Evolutionary conservation across 345 rosid species (phyloP).

Genomic region (Anacardium occidentale): DNA sequence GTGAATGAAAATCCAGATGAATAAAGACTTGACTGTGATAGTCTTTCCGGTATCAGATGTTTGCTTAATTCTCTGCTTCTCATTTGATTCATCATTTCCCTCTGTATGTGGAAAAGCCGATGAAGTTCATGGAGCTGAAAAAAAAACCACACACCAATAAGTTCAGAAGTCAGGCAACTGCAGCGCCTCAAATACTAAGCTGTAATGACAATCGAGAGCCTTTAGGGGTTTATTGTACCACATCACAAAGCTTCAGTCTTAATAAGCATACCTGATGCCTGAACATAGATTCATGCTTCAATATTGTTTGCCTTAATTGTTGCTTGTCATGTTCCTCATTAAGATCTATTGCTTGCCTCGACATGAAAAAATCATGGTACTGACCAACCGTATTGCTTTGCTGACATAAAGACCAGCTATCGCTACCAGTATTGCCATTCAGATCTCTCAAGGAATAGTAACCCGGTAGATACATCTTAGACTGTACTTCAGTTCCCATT

Average conservation of each 20-base stretch:
- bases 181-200: neutral
- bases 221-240: no score
- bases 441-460: slow-evolving; percentile 53
- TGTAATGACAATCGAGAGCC: neutral
- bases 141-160: slow-evolving; percentile 9
- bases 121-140: slow-evolving; percentile 68
- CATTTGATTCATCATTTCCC: slow-evolving; percentile 70
- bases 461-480: slow-evolving; percentile 52
- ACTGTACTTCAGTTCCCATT: slow-evolving; percentile 70
- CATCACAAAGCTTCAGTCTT: no score
- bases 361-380: slow-evolving; percentile 32
- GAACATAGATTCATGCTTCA: slow-evolving; percentile 70
- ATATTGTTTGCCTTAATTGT: slow-evolving; percentile 57
- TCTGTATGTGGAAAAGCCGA: slow-evolving; percentile 65
- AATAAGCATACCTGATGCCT: slow-evolving; percentile 57
- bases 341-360: slow-evolving; percentile 31
- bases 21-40: slow-evolving; percentile 31
- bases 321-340: slow-evolving; percentile 42
- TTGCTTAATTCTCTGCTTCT: slow-evolving; percentile 42
- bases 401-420: slow-evolving; percentile 45
- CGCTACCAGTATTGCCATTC: slow-evolving; percentile 39
- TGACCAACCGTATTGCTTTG: slow-evolving; percentile 39
- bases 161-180: slow-evolving; percentile 18
- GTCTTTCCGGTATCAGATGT: slow-evolving; percentile 26
- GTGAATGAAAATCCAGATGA: slow-evolving; percentile 23